Conservation (phyloP, 257 asterid species). For the Solanum chmielewskii region DNA sequence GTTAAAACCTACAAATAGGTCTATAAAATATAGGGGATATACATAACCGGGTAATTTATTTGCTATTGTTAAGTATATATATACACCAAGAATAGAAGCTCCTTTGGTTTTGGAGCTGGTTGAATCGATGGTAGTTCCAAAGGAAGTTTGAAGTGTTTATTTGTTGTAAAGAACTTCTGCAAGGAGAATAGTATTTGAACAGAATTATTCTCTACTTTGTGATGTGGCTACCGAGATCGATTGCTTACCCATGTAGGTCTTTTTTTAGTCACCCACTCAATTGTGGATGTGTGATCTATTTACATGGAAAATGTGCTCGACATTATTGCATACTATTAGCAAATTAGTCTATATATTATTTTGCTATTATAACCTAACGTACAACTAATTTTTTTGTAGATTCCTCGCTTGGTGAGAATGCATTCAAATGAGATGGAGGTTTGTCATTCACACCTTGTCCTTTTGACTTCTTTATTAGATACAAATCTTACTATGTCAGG, state of each 20-base stretch:
- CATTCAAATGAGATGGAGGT: slow-evolving; percentile 99
- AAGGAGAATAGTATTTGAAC: not conserved
- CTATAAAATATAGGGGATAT: not conserved
- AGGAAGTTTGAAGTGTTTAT: not conserved
- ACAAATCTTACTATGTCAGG: not conserved
- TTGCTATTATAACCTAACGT: not conserved
- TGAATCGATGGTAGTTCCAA: not conserved
- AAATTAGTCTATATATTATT: not conserved
- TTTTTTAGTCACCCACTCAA: not conserved
- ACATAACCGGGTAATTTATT: not conserved
- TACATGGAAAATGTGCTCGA: not conserved
- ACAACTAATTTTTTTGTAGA: slow-evolving; percentile 26
- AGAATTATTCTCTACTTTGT: not conserved
- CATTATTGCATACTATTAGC: not conserved
- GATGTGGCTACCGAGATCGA: not conserved
- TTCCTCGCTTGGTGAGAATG: slow-evolving; percentile 97
- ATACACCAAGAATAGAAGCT: not conserved
- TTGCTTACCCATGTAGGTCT: not conserved
- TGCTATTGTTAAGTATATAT: not conserved
- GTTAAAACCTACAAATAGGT: not conserved
- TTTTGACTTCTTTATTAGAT: not conserved
- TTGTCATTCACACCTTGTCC: slow-evolving; percentile 3
- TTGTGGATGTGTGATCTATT: not conserved
- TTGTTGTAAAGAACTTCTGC: not conserved
- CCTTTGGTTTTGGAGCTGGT: not conserved